Percentiles rank a stretch among this genome's conserved stretches.
Conservation (phyloP, 345 rosid genomes). For the Arabidopsis suecica region DNA sequence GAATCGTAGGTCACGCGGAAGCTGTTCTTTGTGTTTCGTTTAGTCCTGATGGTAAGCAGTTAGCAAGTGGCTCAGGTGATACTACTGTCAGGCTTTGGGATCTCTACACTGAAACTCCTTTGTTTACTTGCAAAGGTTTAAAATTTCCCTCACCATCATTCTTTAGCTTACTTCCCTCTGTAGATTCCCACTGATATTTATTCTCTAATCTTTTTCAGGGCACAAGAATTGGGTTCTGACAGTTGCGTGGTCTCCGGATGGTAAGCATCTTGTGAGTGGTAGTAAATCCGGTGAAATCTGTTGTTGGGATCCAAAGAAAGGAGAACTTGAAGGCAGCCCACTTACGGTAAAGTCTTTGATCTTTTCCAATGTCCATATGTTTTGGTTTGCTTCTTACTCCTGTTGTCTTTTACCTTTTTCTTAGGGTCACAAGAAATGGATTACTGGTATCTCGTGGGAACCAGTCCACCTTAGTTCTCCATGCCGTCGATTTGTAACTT, state of each 20-base stretch:
- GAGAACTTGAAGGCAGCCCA: slow-evolving; percentile 75
- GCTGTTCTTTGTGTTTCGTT: slow-evolving; percentile 93
- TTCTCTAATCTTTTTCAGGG: slow-evolving; percentile 53
- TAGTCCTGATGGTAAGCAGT: slow-evolving; percentile 88
- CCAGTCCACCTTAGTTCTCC: slow-evolving; percentile 92
- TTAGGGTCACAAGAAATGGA: slow-evolving; percentile 99
- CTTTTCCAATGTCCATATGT: not conserved
- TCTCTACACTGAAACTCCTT: slow-evolving; percentile 86
- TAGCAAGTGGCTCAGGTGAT: slow-evolving; percentile 99
- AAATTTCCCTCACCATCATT: not conserved
- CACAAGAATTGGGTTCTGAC: slow-evolving; percentile 98
- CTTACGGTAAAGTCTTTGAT: slow-evolving; percentile 55
- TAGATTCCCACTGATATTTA: not conserved
- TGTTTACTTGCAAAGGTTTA: slow-evolving; percentile 90
- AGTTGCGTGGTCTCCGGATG: slow-evolving; percentile 96
- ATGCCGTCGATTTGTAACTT: slow-evolving; percentile 92
- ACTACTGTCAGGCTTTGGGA: slow-evolving; percentile 97
- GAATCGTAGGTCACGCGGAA: slow-evolving; percentile 69
- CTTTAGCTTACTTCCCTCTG: not conserved
- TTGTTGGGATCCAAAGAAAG: slow-evolving; percentile 85
- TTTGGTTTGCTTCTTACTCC: slow-evolving; percentile 22
- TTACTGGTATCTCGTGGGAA: slow-evolving; percentile 97
- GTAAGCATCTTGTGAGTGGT: slow-evolving; percentile 90
- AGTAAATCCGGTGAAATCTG: slow-evolving; percentile 85
- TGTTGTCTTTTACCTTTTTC: slow-evolving; percentile 24